A percentile compares a stretch with the other conserved stretches of the same genome.
Conservation (phyloP, 2,329 filamentous ascomycete genomes). For the Ophiocordyceps camponoti-saundersi region DNA sequence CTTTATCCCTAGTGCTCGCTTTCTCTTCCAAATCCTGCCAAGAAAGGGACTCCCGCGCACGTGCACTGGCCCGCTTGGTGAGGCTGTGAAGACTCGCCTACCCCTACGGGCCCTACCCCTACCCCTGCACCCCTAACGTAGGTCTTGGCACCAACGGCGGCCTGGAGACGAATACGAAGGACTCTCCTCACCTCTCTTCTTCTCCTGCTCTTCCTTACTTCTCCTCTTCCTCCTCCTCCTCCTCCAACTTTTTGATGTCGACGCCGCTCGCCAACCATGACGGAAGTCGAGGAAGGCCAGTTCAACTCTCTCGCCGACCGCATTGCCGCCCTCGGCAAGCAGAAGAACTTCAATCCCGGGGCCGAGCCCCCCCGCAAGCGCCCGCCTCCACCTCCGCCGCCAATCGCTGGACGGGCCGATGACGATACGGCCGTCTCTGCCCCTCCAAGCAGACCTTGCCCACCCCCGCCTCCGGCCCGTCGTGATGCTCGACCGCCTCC, state of each 20-base stretch:
- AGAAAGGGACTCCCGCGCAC: not conserved
- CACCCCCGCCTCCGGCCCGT: not conserved
- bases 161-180: not conserved
- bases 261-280: slow-evolving; percentile 22
- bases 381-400: slow-evolving; percentile 20
- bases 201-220: not conserved
- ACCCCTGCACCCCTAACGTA: too few relatives aligned
- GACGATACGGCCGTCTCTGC: not conserved
- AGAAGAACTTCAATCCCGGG: slow-evolving; percentile 35
- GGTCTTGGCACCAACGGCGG: not conserved
- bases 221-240: not conserved
- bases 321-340: slow-evolving; percentile 45
- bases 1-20: not conserved
- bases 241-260: not conserved
- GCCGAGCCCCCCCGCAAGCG: slow-evolving; percentile 25
- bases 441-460: not conserved
- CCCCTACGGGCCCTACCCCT: too few relatives aligned
- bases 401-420: slow-evolving; percentile 11
- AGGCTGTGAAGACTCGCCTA: not conserved
- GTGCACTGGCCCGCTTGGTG: not conserved
- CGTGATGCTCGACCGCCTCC: slow-evolving; percentile 12
- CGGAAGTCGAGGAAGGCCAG: slow-evolving; percentile 43
- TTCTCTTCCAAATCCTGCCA: not conserved
- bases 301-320: slow-evolving; percentile 44
- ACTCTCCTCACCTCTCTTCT: not conserved